Evolutionary conservation across 768 basidiomycete genomes (phyloP), one percentile per base, ranked within the genome.

Genomic region (Kwoniella botswanensis): DNA sequence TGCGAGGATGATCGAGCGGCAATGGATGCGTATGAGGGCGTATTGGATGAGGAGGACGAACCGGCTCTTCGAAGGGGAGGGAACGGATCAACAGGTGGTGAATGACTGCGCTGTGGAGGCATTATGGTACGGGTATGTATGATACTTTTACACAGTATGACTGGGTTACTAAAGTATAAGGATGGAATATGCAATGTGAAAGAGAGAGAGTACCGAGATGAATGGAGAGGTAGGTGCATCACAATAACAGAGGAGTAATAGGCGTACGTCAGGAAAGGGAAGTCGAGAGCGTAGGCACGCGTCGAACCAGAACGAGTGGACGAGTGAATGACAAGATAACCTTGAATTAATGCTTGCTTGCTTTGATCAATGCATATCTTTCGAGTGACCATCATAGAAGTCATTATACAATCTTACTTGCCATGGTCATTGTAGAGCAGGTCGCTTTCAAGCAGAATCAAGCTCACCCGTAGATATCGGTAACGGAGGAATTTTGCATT

Each of bases 51-150:
- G 11, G 66, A 62, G 22, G 65, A 58, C 13, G 41, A 53, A 24
- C 42, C 61, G 9, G 71, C 64, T 56, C 64, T 52, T n/a, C 71
- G 67, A 1, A 72, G 67, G 4, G 71, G 67, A n/a, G 71, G 71
- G 58, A 72, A 72, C 0, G 71, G 71, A 50, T 72, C 71, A 1
- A 72, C 62, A 50, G 66, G 65, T 4, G 71, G 62, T 9, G 71
- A 55, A 52, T 54, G 12, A 22, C 50, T 41, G 42, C 66, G 59
- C 15, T 61, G 65, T 11, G 71, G 66, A 56, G 68, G 68, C 68
- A 69, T 69, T 46, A 46, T 63, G 62, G 46, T 50, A 50, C 46
- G 17, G 46, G 18, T 50, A 50, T 35, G 18, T 50, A 50, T 35
- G 46, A 50, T 50, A 50, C 46, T 50, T 12, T 50, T 35, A 35